Evolutionary conservation across 108 stramenopile species (phyloP).

Genomic region (Nitzschia palea): DNA sequence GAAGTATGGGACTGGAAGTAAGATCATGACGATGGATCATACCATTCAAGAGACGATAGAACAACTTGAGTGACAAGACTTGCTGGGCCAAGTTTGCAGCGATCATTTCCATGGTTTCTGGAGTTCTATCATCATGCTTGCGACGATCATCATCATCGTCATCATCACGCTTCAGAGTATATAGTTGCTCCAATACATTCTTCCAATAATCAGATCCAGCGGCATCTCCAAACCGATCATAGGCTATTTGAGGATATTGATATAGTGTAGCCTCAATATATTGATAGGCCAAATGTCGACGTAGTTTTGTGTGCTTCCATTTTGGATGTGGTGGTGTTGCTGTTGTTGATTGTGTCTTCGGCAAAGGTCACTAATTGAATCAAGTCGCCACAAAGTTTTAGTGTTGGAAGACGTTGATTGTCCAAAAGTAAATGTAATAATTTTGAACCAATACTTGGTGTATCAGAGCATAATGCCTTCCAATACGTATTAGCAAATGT

Average conservation of each 20-base stretch:
- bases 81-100: neutral
- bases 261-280: neutral
- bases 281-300: neutral
- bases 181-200: neutral
- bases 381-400: neutral
- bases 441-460: neutral
- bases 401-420: neutral
- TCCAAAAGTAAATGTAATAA: neutral
- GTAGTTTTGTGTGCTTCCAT: neutral
- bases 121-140: neutral
- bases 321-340: neutral
- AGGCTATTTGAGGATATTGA: neutral
- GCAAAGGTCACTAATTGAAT: neutral
- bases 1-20: neutral
- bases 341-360: neutral
- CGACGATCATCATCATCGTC: neutral
- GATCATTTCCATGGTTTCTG: neutral
- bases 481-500: slow-evolving; percentile 10
- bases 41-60: neutral
- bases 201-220: slow-evolving; percentile 12
- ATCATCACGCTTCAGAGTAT: neutral
- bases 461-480: slow-evolving; percentile 13
- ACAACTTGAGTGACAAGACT: slow-evolving; percentile 2
- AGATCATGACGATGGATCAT: neutral
- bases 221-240: slow-evolving; percentile 5